Evolutionary conservation across 768 basidiomycete species (phyloP).

Genomic region (Dendrothele bispora): DNA sequence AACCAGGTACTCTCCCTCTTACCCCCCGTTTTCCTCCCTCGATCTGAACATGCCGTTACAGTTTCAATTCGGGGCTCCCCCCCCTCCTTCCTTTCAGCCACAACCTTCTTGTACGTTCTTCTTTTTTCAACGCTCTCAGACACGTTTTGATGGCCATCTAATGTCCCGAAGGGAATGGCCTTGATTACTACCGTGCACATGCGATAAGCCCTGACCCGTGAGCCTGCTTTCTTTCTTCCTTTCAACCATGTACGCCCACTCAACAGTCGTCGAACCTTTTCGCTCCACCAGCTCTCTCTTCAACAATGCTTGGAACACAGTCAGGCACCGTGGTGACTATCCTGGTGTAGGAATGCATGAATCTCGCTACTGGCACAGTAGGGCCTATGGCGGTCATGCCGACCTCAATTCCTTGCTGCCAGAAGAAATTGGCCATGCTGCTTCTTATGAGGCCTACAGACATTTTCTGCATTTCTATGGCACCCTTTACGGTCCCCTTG

Average conservation of each 20-base stretch:
- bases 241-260: conserved; percentile 9
- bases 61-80: conserved; percentile 33
- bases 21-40: background rate
- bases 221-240: conserved; percentile 43
- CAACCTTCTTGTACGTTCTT: conserved; percentile 52
- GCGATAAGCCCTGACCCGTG: conserved; percentile 57
- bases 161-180: conserved; percentile 51
- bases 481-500: conserved; percentile 53
- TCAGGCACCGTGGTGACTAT: conserved; percentile 29
- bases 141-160: conserved; percentile 9
- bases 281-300: conserved; percentile 47
- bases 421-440: conserved; percentile 69
- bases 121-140: background rate
- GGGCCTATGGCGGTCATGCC: conserved; percentile 65
- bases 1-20: conserved; percentile 25
- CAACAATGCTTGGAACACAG: conserved; percentile 51
- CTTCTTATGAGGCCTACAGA: conserved; percentile 76
- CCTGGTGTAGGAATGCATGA: conserved; percentile 56
- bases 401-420: conserved; percentile 53
- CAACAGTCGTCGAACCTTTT: background rate
- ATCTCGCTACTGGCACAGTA: conserved; percentile 64
- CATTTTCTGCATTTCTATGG: conserved; percentile 63
- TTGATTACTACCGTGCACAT: conserved; percentile 65
- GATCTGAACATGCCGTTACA: conserved; percentile 10
- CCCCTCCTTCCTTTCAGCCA: conserved; percentile 36